phyloP scores from a whole-genome alignment of 2,329 filamentous ascomycete genomes.

The Cercospora janseana region DNA sequence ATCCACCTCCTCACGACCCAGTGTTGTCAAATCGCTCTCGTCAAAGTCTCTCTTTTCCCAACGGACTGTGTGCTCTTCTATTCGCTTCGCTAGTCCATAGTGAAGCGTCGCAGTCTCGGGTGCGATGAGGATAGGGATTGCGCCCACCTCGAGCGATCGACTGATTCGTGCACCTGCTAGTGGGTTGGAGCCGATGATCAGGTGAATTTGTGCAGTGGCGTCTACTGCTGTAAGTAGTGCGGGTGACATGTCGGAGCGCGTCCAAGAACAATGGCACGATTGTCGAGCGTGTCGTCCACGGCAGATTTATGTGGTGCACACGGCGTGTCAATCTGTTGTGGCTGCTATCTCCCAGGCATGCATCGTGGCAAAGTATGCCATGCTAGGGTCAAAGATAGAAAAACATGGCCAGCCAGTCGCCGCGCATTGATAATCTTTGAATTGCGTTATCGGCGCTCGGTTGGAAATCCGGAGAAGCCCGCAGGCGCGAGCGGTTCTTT shows the following conservation, averaged over 20 bases:
- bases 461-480: conserved; percentile 9
- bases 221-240: conserved; percentile 72
- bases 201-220: conserved; percentile 69
- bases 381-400: conserved; percentile 3
- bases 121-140: conserved; percentile 74
- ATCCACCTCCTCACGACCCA: conserved; percentile 78
- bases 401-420: conserved; percentile 15
- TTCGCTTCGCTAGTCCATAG: conserved; percentile 60
- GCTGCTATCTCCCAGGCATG: conserved; percentile 12
- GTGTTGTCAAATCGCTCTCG: conserved; percentile 67
- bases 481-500: neutral
- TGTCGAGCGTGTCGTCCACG: neutral
- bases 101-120: conserved; percentile 59
- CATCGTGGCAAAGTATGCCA: conserved; percentile 15
- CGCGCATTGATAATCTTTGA: conserved; percentile 18
- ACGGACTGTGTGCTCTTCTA: conserved; percentile 64
- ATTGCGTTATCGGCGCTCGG: conserved; percentile 14
- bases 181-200: conserved; percentile 82
- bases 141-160: conserved; percentile 78
- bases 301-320: too few relatives aligned
- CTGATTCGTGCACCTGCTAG: conserved; percentile 80
- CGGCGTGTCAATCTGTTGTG: too few relatives aligned
- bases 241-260: conserved; percentile 41
- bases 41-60: conserved; percentile 67
- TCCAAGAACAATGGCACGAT: conserved; percentile 11